Evolutionary conservation across 2,329 filamentous ascomycete species (phyloP).

Genomic region (Botrytis aclada): DNA sequence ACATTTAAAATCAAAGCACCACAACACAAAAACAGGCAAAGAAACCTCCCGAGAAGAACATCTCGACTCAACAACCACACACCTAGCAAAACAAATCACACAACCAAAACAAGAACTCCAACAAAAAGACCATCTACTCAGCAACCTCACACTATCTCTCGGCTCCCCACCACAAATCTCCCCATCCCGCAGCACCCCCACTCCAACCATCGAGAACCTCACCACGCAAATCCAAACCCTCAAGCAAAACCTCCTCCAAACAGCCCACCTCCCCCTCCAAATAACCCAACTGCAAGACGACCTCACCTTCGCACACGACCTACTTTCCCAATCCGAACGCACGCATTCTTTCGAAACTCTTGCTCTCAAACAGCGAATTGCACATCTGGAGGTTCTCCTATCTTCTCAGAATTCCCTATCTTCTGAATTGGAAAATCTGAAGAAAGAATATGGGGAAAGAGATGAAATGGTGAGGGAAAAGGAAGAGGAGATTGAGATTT

Average conservation of each 20-base stretch:
- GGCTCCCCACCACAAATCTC: not conserved
- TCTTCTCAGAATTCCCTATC: accelerated
- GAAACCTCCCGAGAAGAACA: not conserved
- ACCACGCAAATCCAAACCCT: too few species aligned
- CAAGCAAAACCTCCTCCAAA: not conserved
- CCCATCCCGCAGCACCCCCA: not conserved
- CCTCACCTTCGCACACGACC: too few species aligned
- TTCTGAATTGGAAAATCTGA: accelerated
- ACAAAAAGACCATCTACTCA: not conserved
- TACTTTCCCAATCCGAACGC: not conserved
- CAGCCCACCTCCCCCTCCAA: accelerated
- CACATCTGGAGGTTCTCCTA: not conserved
- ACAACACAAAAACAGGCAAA: accelerated
- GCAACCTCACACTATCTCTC: not conserved
- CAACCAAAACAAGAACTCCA: too few species aligned
- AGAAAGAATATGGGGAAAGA: too few species aligned
- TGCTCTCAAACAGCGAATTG: not conserved
- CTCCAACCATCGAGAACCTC: too few species aligned
- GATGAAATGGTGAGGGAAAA: too few species aligned
- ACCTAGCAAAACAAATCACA: not conserved
- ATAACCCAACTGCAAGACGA: too few species aligned
- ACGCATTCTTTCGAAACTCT: accelerated
- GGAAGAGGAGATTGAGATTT: not conserved
- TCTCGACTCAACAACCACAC: not conserved
- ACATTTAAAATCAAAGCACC: too few species aligned